Base-by-base conservation (phyloP, 331 rosid genomes). In the Spiraea crenata region DNA sequence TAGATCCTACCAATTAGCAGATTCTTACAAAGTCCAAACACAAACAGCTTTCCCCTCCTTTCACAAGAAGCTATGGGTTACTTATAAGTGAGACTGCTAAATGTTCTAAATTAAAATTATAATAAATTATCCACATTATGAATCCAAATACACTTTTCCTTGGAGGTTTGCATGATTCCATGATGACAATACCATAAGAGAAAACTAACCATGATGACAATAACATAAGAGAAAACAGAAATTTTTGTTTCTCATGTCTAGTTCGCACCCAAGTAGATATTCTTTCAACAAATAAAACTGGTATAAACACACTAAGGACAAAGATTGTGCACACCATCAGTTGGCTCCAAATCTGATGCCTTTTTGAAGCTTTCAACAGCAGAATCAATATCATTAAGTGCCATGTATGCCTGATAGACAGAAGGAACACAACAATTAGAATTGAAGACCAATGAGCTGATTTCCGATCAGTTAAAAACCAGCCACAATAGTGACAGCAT, bases 341-440 rank as follows among this genome's bases (percentile, higher is more conserved):
- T 85, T 70, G 98, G 98, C 82, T 88, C 98, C 90, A 92, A 82
- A 66, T 79, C 85, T 63, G 72, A 74, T 67, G 98, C 96, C 67
- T 84, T 86, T 50, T 85, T 86, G 70, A 88, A 86, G 85, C 98
- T 92, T 83, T 86, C 96, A 55, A 82, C 91, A 31, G 96, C 96
- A 68, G 93, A 81, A 88, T 92, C 98, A 61, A 90, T 76, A 88
- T 92, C 96, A 66, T 85, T 77, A 42, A 92, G 98, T 19, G 87
- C 92, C 90, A 90, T 83, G 74, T 92, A 64, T 49, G 87, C 93
- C 98, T 92, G 87, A 71, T 31, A 4, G 62, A 69, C 49, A 67
- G 68, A 72, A 58, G 65, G 74, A 71, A 31, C 25, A 56, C 34
- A 66, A 46, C 57, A 49, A 74, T 63, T 55, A 60, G 71, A 66